Evolutionary conservation across 1,284 basidiomycete genomes (phyloP), one percentile per base, ranked within the genome.

Genomic region (Ganoderma resinaceum): DNA sequence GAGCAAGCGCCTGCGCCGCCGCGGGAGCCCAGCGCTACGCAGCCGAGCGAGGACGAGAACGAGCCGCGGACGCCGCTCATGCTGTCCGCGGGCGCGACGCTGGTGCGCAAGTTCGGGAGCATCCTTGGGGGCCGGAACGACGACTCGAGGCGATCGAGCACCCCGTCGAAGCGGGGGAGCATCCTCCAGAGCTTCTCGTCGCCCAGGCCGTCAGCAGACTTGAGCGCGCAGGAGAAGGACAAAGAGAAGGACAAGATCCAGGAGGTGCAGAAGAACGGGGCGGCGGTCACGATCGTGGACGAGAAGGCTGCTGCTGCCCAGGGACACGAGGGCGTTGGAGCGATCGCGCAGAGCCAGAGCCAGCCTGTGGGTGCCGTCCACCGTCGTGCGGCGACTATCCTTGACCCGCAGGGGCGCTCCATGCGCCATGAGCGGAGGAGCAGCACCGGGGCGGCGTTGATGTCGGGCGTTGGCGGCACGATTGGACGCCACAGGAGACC

Each of bases 341-440:
- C 74, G 23, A 74, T 85, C 37, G 71, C 82, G 11, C 78, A 81
- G 53, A 89, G 87, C 69, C 81, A 86, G 70, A 88, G 87, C 69
- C 89, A 90, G 76, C 88, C 89, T 0, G 74, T 87, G 62, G 85
- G 84, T 11, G 84, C 79, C 65, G 76, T 84, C 4, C 90, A 92
- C 80, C 85, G 91, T 58, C 84, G 93, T 31, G 89, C 91, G 7
- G 89, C 91, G 67, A 92, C 95, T 11, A 85, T 94, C 40, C 77
- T 93, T 20, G 94, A 95, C 75, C 85, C 91, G 0, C 83, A 85
- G 38, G 85, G 87, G 11, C 82, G 87, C 20, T 79, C 85, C 26
- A 82, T 84, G 52, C 82, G 89, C 40, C 93, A 95, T 76, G 92
- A 95, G 72, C 82, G 94, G 72, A 82, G 95, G 72, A 93, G 92